These are phyloP conservation scores for Phyllosticta citriasiana DNA, from an alignment of 2,329 filamentous ascomycete species.

Conservation along the genomic window DNA sequence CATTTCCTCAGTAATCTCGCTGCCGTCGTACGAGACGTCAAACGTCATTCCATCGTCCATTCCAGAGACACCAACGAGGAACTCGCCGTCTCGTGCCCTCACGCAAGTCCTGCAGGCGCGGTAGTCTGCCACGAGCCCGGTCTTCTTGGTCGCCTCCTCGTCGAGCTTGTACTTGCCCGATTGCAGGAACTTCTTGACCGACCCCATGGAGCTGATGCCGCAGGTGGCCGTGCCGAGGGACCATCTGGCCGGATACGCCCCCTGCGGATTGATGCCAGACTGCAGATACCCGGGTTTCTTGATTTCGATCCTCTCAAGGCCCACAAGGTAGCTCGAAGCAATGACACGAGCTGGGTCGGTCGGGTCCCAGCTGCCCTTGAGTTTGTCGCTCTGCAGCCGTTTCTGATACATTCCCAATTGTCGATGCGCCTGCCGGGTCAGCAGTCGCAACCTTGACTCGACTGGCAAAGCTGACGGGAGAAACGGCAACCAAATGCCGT, in stretches of 20 bases:
- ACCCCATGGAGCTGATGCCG: slow-evolving; percentile 35
- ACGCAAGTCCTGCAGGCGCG: slow-evolving; percentile 20
- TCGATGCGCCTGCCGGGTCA: slow-evolving; percentile 32
- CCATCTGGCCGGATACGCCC: slow-evolving; percentile 22
- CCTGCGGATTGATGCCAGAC: slow-evolving; percentile 21
- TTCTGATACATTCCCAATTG: slow-evolving; percentile 38
- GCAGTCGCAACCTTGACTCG: slow-evolving; percentile 28
- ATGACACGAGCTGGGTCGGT: slow-evolving; percentile 31
- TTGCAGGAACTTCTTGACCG: slow-evolving; percentile 1
- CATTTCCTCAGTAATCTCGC: slow-evolving; percentile 23
- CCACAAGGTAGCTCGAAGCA: slow-evolving; percentile 33
- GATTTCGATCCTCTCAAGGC: slow-evolving; percentile 28
- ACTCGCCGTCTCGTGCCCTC: slow-evolving; percentile 36
- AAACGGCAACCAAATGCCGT: slow-evolving; percentile 37
- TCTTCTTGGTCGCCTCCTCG: slow-evolving; percentile 23
- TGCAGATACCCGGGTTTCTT: slow-evolving; percentile 24
- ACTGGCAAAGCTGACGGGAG: slow-evolving; percentile 26
- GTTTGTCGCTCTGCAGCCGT: slow-evolving; percentile 16
- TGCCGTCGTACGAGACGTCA: slow-evolving; percentile 33
- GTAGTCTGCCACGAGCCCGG: slow-evolving; percentile 29
- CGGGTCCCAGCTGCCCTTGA: slow-evolving; percentile 20
- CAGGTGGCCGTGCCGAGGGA: slow-evolving; percentile 31
- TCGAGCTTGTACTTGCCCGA: slow-evolving; percentile 12
- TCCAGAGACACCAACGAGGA: slow-evolving; percentile 33
- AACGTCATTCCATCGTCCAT: slow-evolving; percentile 28